Percentiles rank a stretch among this genome's conserved stretches.
phyloP scores from a whole-genome alignment of 2,329 filamentous ascomycete genomes.

The Coniochaeta sp. region DNA sequence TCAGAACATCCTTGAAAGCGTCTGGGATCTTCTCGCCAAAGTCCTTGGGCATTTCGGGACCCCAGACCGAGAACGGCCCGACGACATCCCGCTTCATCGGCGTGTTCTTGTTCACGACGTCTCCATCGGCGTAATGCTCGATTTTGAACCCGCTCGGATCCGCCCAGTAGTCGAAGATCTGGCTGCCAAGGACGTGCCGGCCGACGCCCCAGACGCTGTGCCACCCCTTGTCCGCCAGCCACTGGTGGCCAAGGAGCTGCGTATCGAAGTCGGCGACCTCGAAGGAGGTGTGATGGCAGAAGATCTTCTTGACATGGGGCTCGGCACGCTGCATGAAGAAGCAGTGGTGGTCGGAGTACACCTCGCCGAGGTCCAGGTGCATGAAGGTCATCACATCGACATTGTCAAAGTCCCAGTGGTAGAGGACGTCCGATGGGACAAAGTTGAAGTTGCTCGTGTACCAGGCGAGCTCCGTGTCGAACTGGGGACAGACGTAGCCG shows the following conservation, averaged over 20 bases:
- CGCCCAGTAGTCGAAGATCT: too few species aligned
- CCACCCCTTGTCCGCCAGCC: slow-evolving; percentile 42
- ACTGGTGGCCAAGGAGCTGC: slow-evolving; percentile 50
- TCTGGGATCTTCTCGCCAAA: too few species aligned
- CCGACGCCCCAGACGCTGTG: slow-evolving; percentile 51
- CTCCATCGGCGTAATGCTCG: slow-evolving; percentile 57
- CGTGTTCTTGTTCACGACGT: slow-evolving; percentile 47
- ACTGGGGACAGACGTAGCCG: slow-evolving; percentile 24
- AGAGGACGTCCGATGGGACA: slow-evolving; percentile 19
- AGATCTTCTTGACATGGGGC: slow-evolving; percentile 17
- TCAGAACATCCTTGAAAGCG: too few species aligned
- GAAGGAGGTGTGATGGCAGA: slow-evolving; percentile 49
- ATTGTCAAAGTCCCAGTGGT: slow-evolving; percentile 13
- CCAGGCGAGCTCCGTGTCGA: slow-evolving; percentile 21
- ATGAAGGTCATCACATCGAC: slow-evolving; percentile 28
- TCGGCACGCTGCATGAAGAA: slow-evolving; percentile 36
- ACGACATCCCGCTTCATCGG: slow-evolving; percentile 13
- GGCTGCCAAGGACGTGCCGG: slow-evolving; percentile 47
- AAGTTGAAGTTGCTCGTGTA: slow-evolving; percentile 24
- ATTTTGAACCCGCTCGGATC: slow-evolving; percentile 48
- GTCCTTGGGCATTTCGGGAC: too few species aligned
- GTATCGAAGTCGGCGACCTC: slow-evolving; percentile 54
- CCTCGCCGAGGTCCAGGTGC: slow-evolving; percentile 42
- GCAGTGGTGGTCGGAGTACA: slow-evolving; percentile 44
- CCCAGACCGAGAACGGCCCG: slow-evolving; percentile 14